Evolutionary conservation across 129 eudicot species (phyloP), one percentile per base, ranked within the genome.

Genomic region (Artemisia argyi): DNA sequence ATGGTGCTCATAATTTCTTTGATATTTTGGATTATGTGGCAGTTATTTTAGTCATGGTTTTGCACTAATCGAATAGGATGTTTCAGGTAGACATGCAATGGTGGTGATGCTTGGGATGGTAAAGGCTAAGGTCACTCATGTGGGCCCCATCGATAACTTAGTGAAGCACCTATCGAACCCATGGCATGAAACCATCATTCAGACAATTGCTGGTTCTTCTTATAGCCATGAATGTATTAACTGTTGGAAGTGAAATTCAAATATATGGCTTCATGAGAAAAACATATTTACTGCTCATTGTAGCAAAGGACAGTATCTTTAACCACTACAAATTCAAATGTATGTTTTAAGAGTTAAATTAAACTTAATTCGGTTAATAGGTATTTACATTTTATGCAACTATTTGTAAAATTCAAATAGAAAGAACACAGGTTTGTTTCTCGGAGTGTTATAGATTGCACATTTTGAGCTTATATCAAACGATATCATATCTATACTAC

Each of bases 71-170:
- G 20, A 56, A 11, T 48, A 22, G 18, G 18, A 15, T 64, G 52
- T 35, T 76, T 58, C 49, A 93, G 98, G 98, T 61, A 76, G 98
- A 71, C 83, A 90, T 58, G 98, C 92, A 10, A 93, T 93, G 98
- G 92, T 93, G 79, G 98, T 97, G 0, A 89, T 93, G 92, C 84
- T 87, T 11, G 98, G 98, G 66, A 64, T 93, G 16, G 97, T 93
- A 80, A 97, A 93, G 74, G 98, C 98, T 57, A 80, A 85, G 2
- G 90, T 84, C 55, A 93, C 98, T 42, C 98, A 87, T 77, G 90
- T 75, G 79, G 96, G 97, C n/a, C 97, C 98, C 20, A 80, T 93
- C 30, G 88, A 93, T 71, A 89, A 93, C 79, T 92, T 93, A 20
- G 58, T 87, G 20, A 78, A 72, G 83, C 98, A 93, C 72, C 86